Percentiles rank a stretch among this genome's conserved stretches.
Evolutionary conservation across 495 filamentous ascomycete species (phyloP).

Genomic region (Baudoinia panamericana): DNA sequence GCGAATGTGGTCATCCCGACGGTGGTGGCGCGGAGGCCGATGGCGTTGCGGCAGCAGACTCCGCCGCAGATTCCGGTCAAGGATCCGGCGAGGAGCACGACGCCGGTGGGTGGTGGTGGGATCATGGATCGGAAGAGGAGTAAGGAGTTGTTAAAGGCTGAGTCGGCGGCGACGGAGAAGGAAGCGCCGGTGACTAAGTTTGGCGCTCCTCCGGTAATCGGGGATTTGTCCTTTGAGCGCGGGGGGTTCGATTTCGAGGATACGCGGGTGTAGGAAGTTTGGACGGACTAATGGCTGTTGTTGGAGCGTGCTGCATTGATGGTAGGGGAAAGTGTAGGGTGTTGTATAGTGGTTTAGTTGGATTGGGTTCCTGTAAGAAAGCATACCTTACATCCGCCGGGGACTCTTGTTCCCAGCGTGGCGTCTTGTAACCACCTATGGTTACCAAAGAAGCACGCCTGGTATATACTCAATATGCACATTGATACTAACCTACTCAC

Average conservation of each 20-base stretch:
- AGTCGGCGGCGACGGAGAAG: neutral
- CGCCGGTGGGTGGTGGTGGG: too few relatives aligned
- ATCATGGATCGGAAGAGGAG: slow-evolving; percentile 4
- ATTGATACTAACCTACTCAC: too few relatives aligned
- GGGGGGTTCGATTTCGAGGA: neutral
- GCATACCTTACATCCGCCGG: too few relatives aligned
- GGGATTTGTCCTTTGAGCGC: slow-evolving; percentile 8
- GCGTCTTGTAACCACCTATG: too few relatives aligned
- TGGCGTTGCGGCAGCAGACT: neutral
- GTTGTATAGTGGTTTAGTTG: too few relatives aligned
- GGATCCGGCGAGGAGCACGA: slow-evolving; percentile 3
- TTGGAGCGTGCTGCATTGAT: too few relatives aligned
- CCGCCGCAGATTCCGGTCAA: slow-evolving; percentile 13
- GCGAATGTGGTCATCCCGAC: slow-evolving; percentile 12
- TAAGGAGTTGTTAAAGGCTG: neutral
- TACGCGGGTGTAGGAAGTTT: neutral
- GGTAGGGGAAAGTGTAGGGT: too few relatives aligned
- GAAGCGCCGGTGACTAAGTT: slow-evolving; percentile 1
- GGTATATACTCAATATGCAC: too few relatives aligned
- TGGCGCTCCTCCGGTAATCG: slow-evolving; percentile 5
- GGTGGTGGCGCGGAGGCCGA: slow-evolving; percentile 1
- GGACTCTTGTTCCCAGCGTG: too few relatives aligned
- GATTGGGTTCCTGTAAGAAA: too few relatives aligned
- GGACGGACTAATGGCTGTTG: too few relatives aligned
- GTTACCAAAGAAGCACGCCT: too few relatives aligned